Base-by-base conservation (phyloP, 2,329 filamentous ascomycete species). In the Aspergillus sp. region DNA sequence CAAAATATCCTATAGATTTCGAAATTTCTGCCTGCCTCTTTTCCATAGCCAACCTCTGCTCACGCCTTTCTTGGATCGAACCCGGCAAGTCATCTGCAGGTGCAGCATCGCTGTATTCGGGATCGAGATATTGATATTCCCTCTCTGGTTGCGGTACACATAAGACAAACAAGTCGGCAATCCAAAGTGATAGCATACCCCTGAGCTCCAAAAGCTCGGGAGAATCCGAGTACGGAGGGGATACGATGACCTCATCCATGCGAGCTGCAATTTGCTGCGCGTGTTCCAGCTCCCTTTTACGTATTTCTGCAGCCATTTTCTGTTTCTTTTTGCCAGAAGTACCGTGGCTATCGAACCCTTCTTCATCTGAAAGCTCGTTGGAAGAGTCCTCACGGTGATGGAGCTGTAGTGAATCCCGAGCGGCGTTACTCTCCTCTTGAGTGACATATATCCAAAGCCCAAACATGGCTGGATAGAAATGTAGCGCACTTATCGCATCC, bases 401-500 rank as follows among this genome's bases (percentile, higher is more conserved):
- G 46, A 61, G 38, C 44, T 63, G 55, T 7, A 75, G 54, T 7
- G 59, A 62, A 45, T 70, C 63, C 34, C 77, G 58, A 7, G 67
- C 75, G 43, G 62, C 60, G 46, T 64, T 69, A 58, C 77, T 77
- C 70, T 81, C 81, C 41, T 79, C 73, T 58, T 86, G 79, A 1
- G 82, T 73, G 51, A 85, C 80, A 62, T 88, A 90, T 44, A 95
- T 78, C 79, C 93, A 91, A 41, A 88, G 78, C 42, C 82, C 82
- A 56, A 91, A 83, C 70, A 94, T 78, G 9, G 85, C 85, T 9
- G 86, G 82, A 69, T 88, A 90, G 63, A 96, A 94, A 50, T 88
- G 82, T 34, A 86, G 62, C 7, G 86, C 81, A 53, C 80, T 85
- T 38, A 83, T 68, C 3, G 74, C 69, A 43, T 79, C 69, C 0